Percentiles rank a stretch among this genome's conserved stretches.
phyloP scores from a whole-genome alignment of 2,329 filamentous ascomycete genomes.

The Purpureocillium takamizusanense region DNA sequence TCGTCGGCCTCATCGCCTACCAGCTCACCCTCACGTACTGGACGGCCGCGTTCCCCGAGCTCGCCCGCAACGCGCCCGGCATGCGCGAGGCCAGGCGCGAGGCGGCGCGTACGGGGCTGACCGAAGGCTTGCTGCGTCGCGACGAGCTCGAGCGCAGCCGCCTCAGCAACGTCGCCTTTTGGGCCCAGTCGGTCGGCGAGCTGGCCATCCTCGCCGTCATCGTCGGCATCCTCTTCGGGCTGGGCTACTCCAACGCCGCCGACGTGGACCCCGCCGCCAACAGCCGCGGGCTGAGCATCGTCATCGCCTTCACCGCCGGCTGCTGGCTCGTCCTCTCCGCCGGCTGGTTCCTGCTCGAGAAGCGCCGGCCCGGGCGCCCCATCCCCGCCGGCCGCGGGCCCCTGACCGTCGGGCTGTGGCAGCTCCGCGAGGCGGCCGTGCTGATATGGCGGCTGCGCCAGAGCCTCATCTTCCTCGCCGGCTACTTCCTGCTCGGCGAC shows the following conservation, averaged over 20 bases:
- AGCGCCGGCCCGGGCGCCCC: constrained; percentile 47
- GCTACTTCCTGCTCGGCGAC: constrained; percentile 62
- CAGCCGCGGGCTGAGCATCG: constrained; percentile 56
- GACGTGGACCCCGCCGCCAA: constrained; percentile 51
- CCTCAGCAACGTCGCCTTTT: constrained; percentile 55
- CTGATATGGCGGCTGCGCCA: constrained; percentile 59
- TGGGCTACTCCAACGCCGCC: constrained; percentile 33
- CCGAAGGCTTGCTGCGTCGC: constrained; percentile 49
- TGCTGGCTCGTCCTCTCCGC: constrained; percentile 55
- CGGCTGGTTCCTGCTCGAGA: constrained; percentile 60
- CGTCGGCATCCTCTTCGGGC: constrained; percentile 52
- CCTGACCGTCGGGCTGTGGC: constrained; percentile 51
- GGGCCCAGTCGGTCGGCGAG: constrained; percentile 53
- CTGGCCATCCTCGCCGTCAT: constrained; percentile 55
- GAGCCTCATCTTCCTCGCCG: constrained; percentile 55
- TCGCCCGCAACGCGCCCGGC: constrained; percentile 26
- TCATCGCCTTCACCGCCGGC: constrained; percentile 56
- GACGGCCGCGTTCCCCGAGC: constrained; percentile 46
- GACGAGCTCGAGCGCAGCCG: constrained; percentile 56
- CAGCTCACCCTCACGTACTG: constrained; percentile 61
- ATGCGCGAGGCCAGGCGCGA: constrained; percentile 21
- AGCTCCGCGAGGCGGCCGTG: constrained; percentile 45
- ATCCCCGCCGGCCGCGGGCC: constrained; percentile 32
- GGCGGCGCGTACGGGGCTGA: constrained; percentile 35
- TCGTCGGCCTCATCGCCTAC: constrained; percentile 57